A percentile compares a stretch with the other conserved stretches of the same genome.
Evolutionary conservation across 2,329 filamentous ascomycete genomes (phyloP).

Genomic region (Fusarium protoensiforme): DNA sequence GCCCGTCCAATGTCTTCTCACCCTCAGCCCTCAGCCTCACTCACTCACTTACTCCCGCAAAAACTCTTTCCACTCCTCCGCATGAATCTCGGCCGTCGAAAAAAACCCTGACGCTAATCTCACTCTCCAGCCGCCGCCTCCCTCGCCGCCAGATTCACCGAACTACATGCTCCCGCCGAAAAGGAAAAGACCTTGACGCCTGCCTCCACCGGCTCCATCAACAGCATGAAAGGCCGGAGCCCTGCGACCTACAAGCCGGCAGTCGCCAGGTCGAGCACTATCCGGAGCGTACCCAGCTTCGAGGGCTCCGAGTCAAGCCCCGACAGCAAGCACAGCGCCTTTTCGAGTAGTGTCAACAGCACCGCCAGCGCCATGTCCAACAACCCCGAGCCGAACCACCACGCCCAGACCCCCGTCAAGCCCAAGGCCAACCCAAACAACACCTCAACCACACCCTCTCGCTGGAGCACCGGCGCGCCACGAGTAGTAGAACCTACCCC

Average conservation of each 20-base stretch:
- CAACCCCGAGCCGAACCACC: conserved; percentile 49
- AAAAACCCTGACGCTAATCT: conserved; percentile 31
- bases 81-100: neutral
- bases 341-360: conserved; percentile 68
- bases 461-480: conserved; percentile 47
- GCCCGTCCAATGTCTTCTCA: conserved; percentile 10
- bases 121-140: conserved; percentile 29
- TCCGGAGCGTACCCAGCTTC: conserved; percentile 67
- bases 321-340: conserved; percentile 60
- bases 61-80: conserved; percentile 6
- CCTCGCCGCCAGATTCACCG: conserved; percentile 30
- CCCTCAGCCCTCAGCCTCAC: conserved; percentile 9
- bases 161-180: conserved; percentile 45
- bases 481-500: conserved; percentile 46
- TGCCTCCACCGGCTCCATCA: conserved; percentile 53
- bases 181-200: conserved; percentile 50
- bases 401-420: conserved; percentile 47
- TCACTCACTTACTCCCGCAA: conserved; percentile 29
- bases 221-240: conserved; percentile 52
- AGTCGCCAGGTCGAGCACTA: conserved; percentile 55
- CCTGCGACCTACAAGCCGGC: conserved; percentile 48
- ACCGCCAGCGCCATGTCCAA: conserved; percentile 60
- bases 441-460: conserved; percentile 42
- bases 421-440: conserved; percentile 51
- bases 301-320: conserved; percentile 61